Conservation (phyloP, 2,329 filamentous ascomycete genomes). For the Colletotrichum trifolii region DNA sequence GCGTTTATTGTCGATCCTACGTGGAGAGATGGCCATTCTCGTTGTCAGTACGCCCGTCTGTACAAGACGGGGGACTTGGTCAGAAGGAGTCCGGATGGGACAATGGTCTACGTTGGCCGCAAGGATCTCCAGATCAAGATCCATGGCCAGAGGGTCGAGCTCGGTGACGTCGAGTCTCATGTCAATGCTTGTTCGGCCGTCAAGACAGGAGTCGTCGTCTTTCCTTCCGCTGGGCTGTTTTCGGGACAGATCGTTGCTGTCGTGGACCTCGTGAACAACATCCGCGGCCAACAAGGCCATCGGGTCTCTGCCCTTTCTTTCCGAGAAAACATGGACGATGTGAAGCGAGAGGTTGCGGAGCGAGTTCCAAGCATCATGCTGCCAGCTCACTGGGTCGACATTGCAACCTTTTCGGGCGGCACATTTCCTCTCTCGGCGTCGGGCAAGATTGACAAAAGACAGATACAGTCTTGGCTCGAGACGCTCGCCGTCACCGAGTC, state of each 20-base stretch:
- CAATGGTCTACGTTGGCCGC: constrained; percentile 39
- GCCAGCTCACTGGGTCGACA: constrained; percentile 13
- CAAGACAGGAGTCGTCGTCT: background rate
- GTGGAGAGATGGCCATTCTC: background rate
- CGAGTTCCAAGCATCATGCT: constrained; percentile 19
- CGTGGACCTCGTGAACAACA: background rate
- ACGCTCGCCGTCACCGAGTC: background rate
- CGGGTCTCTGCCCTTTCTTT: too few relatives aligned
- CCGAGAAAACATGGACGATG: background rate
- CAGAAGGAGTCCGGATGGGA: constrained; percentile 39
- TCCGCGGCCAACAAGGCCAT: too few relatives aligned
- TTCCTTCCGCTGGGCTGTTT: background rate
- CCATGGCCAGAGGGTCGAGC: constrained; percentile 46
- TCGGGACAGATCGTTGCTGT: background rate
- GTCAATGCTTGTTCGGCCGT: background rate
- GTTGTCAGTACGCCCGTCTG: background rate
- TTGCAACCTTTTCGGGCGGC: background rate
- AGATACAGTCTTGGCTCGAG: background rate
- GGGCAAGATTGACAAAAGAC: background rate
- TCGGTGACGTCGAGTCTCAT: constrained; percentile 43
- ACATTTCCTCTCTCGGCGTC: constrained; percentile 10
- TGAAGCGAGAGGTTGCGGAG: constrained; percentile 5
- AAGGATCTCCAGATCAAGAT: constrained; percentile 46
- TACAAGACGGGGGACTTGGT: constrained; percentile 42
- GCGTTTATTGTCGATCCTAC: background rate